Evolutionary conservation across 2,329 filamentous ascomycete species (phyloP).

Genomic region (Hymenoscyphus repandus): DNA sequence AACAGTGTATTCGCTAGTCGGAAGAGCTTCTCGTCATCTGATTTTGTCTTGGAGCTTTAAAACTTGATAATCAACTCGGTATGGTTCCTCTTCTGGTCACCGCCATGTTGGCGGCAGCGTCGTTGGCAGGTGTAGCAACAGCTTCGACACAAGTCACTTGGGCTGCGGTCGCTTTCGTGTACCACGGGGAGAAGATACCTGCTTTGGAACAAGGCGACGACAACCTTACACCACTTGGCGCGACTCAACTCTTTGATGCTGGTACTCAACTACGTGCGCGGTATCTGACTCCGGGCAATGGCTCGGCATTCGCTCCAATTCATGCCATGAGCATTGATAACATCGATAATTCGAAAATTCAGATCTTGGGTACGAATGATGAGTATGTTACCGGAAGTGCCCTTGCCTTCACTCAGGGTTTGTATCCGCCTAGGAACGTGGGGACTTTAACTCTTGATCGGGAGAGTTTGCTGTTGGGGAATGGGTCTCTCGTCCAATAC

Average conservation of each 20-base stretch:
- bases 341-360: slow-evolving; percentile 46
- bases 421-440: slow-evolving; percentile 63
- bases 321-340: slow-evolving; percentile 37
- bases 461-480: slow-evolving; percentile 47
- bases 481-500: slow-evolving; percentile 54
- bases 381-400: slow-evolving; percentile 60
- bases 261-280: slow-evolving; percentile 44
- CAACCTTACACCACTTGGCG: slow-evolving; percentile 47
- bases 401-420: slow-evolving; percentile 72
- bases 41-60: no score
- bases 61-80: no score
- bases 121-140: slow-evolving; percentile 7
- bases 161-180: slow-evolving; percentile 24
- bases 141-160: slow-evolving; percentile 23
- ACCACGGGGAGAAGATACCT: slow-evolving; percentile 51
- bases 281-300: slow-evolving; percentile 37
- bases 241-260: slow-evolving; percentile 46
- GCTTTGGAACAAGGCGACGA: slow-evolving; percentile 26
- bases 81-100: slow-evolving; percentile 9
- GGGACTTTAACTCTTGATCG: slow-evolving; percentile 15
- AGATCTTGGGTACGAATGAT: slow-evolving; percentile 37
- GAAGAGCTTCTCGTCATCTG: no score
- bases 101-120: slow-evolving; percentile 7
- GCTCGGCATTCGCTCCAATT: slow-evolving; percentile 34
- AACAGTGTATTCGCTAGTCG: background rate